Percentiles rank a stretch among this genome's conserved stretches.
Evolutionary conservation across 1,284 basidiomycete species (phyloP).

Genomic region (Ceratobasidium sp.): DNA sequence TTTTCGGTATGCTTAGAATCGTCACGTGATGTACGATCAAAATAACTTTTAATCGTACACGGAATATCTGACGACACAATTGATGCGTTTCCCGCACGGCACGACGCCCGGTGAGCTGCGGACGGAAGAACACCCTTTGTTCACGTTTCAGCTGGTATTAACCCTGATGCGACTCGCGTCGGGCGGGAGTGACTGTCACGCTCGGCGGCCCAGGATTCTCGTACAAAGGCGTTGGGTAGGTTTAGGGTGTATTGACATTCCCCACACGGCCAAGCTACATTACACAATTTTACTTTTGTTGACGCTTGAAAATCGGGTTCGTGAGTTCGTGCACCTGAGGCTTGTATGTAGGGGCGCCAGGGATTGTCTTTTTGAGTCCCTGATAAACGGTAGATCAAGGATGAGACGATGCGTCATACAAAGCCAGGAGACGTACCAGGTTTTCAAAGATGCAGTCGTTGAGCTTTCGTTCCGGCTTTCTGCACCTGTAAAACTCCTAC

Average conservation of each 20-base stretch:
- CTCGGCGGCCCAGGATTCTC: too few species aligned
- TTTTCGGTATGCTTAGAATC: not conserved
- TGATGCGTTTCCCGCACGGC: not conserved
- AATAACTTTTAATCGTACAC: not conserved
- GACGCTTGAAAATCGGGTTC: slow-evolving; percentile 77
- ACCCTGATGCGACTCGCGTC: not conserved
- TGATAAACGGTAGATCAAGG: slow-evolving; percentile 49
- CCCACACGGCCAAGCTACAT: not conserved
- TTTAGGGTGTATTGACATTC: not conserved
- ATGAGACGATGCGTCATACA: slow-evolving; percentile 7
- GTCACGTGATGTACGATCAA: not conserved
- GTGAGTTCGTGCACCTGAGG: slow-evolving; percentile 89
- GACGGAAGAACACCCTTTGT: not conserved
- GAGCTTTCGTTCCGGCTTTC: slow-evolving; percentile 86
- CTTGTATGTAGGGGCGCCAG: slow-evolving; percentile 85
- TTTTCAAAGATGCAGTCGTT: slow-evolving; percentile 98
- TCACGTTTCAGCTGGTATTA: not conserved
- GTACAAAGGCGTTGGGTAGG: too few species aligned
- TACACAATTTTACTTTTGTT: slow-evolving; percentile 66
- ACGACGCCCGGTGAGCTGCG: not conserved
- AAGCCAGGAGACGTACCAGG: slow-evolving; percentile 63
- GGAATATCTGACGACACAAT: too few species aligned
- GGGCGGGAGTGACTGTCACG: too few species aligned
- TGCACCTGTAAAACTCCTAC: slow-evolving; percentile 90
- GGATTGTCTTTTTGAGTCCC: slow-evolving; percentile 93